phyloP scores from a whole-genome alignment of 768 basidiomycete genomes.

The Suillus paluster region DNA sequence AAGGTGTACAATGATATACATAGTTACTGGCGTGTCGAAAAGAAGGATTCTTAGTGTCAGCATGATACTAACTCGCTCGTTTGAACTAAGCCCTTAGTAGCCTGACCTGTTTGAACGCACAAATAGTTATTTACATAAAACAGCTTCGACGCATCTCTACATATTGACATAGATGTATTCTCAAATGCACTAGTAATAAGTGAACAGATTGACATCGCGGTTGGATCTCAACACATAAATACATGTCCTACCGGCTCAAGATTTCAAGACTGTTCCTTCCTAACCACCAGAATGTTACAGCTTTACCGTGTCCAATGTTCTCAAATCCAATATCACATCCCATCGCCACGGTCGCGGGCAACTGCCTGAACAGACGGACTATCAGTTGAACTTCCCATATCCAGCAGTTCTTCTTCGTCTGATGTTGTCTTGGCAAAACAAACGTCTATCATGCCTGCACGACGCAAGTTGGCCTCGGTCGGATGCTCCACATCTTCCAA shows the following conservation, averaged over 20 bases:
- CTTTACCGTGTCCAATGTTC: background rate
- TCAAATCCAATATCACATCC: background rate
- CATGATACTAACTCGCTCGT: no score
- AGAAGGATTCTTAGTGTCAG: no score
- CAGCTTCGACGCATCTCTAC: no score
- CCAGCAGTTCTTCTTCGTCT: background rate
- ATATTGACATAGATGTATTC: no score
- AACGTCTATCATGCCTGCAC: constrained; percentile 9
- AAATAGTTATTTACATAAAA: no score
- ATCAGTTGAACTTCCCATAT: background rate
- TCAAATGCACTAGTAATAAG: no score
- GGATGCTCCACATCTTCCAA: background rate
- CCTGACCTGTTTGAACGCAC: no score
- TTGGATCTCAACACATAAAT: no score
- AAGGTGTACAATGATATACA: background rate
- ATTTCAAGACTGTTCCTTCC: background rate
- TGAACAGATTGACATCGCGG: no score
- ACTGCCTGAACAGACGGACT: background rate
- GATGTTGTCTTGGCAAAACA: constrained; percentile 1
- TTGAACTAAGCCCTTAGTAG: no score
- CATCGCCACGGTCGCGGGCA: background rate
- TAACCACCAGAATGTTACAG: background rate
- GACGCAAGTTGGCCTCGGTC: no score
- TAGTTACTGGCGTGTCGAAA: background rate
- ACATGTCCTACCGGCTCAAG: no score